Conservation (phyloP, 768 basidiomycete genomes). For the Pisolithus microcarpus region DNA sequence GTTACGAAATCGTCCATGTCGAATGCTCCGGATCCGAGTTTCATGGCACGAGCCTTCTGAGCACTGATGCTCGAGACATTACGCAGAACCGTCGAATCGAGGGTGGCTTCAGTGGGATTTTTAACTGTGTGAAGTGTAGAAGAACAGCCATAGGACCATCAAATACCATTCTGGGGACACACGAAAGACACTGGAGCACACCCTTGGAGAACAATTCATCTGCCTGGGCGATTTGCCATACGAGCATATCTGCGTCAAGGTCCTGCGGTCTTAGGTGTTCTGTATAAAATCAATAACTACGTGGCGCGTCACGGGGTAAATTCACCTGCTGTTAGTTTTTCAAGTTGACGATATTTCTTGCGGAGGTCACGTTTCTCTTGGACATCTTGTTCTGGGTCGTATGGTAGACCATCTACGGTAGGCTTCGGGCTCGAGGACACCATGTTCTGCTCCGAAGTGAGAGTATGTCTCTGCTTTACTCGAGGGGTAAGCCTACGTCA, state of each 20-base stretch:
- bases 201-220: constrained; percentile 62
- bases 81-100: constrained; percentile 79
- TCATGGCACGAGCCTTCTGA: constrained; percentile 86
- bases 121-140: constrained; percentile 40
- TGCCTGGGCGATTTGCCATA: constrained; percentile 48
- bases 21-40: constrained; percentile 80
- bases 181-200: constrained; percentile 16
- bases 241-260: constrained; percentile 48
- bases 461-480: not conserved
- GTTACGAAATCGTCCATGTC: constrained; percentile 88
- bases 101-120: constrained; percentile 79
- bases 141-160: no score
- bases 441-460: constrained; percentile 13
- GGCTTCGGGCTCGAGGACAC: constrained; percentile 9
- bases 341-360: constrained; percentile 63
- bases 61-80: constrained; percentile 74
- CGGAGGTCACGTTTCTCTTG: constrained; percentile 71
- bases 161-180: not conserved
- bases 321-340: constrained; percentile 57
- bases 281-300: constrained; percentile 15
- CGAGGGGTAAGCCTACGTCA: not conserved
- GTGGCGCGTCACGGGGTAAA: not conserved
- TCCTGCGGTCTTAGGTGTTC: constrained; percentile 48
- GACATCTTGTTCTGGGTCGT: constrained; percentile 81
- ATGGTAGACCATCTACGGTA: constrained; percentile 35